phyloP scores from a whole-genome alignment of 225 moss, liverwort and hornwort genomes.

The Thuidium tamariscinum region DNA sequence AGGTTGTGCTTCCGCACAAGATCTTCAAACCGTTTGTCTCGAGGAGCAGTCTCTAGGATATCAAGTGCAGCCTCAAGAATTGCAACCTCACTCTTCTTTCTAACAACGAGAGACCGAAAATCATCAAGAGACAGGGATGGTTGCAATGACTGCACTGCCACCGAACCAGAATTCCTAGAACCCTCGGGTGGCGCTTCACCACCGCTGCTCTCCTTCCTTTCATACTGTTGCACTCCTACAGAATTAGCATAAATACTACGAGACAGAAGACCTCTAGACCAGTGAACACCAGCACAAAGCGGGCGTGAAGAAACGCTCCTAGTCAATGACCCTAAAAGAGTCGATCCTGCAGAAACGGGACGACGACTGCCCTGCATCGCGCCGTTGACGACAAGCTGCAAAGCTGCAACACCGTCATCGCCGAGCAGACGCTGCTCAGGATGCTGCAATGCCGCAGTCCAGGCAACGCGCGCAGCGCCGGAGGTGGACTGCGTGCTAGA shows the following conservation, averaged over 20 bases:
- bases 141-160: neutral
- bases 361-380: neutral
- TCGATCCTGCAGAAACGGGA: neutral
- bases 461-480: neutral
- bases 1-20: conserved; percentile 22
- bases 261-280: neutral
- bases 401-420: neutral
- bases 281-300: neutral
- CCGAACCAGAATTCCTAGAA: neutral
- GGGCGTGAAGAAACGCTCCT: neutral
- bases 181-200: neutral
- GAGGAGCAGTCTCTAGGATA: conserved; percentile 20
- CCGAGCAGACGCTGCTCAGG: neutral
- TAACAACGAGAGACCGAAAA: conserved; percentile 16
- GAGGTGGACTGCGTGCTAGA: neutral
- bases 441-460: conserved; percentile 1
- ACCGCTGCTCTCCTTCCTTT: neutral
- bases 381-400: neutral
- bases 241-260: neutral
- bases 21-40: conserved; percentile 17
- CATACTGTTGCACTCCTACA: neutral
- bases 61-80: conserved; percentile 18
- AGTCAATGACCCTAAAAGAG: neutral
- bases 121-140: neutral
- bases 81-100: conserved; percentile 17